A percentile compares a stretch with the other conserved stretches of the same genome.
Conservation (phyloP, 2,329 filamentous ascomycete genomes). For the Cladophialophora carrionii region DNA sequence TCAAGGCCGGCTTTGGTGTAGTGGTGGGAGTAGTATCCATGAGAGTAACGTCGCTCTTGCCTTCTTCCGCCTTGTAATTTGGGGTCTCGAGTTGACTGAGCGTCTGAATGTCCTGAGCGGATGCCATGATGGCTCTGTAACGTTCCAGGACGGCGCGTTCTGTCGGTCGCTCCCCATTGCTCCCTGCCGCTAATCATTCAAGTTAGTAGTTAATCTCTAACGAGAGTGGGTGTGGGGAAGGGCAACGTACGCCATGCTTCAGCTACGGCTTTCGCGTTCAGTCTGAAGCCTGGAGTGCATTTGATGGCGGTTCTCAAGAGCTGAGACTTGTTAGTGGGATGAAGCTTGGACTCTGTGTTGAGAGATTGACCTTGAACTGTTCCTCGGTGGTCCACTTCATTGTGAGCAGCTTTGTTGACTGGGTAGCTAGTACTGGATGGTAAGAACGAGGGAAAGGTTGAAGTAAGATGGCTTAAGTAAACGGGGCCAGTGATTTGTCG, state of each 20-base stretch:
- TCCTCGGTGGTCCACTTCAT: not conserved
- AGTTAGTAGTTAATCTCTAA: not conserved
- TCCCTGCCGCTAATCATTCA: not conserved
- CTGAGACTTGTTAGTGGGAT: constrained; percentile 1
- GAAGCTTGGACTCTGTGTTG: not conserved
- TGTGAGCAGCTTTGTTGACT: not conserved
- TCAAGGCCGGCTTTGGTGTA: not conserved
- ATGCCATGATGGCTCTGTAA: not conserved
- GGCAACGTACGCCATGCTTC: constrained; percentile 10
- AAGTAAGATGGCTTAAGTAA: not conserved
- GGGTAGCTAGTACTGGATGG: not conserved
- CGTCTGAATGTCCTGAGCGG: not conserved
- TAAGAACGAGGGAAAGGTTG: not conserved
- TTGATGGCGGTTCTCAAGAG: constrained; percentile 5
- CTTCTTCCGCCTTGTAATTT: not conserved
- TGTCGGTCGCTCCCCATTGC: not conserved
- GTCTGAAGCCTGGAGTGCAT: not conserved
- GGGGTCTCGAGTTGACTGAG: not conserved
- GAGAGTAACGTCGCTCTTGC: not conserved
- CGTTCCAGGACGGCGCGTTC: not conserved
- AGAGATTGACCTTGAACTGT: not conserved
- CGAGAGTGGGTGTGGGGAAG: not conserved
- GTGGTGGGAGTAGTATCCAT: too few species aligned
- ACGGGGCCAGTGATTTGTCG: not conserved
- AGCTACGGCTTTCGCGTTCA: not conserved